A percentile compares a stretch with the other conserved stretches of the same genome.
phyloP scores from a whole-genome alignment of 108 stramenopile species.

The Cyclotella baltica region DNA sequence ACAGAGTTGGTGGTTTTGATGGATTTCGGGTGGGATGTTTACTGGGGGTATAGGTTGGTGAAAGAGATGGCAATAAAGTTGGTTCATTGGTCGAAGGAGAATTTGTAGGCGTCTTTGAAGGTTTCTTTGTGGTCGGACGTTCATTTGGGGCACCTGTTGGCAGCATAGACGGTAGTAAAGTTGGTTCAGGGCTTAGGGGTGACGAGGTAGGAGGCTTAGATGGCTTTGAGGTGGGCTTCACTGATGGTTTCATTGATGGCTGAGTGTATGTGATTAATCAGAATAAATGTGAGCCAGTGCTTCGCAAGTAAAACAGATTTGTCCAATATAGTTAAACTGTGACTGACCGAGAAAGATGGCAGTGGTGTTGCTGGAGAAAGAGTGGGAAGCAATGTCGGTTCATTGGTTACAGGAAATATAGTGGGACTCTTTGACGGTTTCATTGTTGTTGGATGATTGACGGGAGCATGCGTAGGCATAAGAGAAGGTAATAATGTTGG shows the following conservation, averaged over 20 bases:
- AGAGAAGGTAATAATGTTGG: not conserved
- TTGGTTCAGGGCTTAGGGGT: too few relatives aligned
- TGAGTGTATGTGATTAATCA: too few relatives aligned
- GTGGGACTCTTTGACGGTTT: not conserved
- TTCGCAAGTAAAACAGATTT: not conserved
- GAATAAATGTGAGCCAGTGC: too few relatives aligned
- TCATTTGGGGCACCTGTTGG: not conserved
- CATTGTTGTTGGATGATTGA: not conserved
- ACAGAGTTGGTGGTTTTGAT: not conserved
- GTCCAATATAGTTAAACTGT: too few relatives aligned
- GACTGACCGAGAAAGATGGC: not conserved
- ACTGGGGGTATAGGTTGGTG: not conserved
- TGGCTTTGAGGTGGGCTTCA: too few relatives aligned
- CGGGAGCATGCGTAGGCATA: not conserved
- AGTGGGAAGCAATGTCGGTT: not conserved
- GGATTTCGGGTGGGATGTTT: not conserved
- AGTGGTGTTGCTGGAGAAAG: not conserved
- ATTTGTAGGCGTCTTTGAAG: not conserved
- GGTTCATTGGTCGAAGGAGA: not conserved
- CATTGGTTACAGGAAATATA: not conserved
- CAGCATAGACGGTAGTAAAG: too few relatives aligned
- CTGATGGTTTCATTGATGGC: too few relatives aligned
- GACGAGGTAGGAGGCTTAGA: conserved; percentile 1
- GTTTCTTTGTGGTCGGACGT: not conserved
- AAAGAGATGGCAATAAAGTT: not conserved